Evolutionary conservation across 352 stramenopile species (phyloP), one percentile per base, ranked within the genome.

Genomic region (Phytophthora nicotianae): DNA sequence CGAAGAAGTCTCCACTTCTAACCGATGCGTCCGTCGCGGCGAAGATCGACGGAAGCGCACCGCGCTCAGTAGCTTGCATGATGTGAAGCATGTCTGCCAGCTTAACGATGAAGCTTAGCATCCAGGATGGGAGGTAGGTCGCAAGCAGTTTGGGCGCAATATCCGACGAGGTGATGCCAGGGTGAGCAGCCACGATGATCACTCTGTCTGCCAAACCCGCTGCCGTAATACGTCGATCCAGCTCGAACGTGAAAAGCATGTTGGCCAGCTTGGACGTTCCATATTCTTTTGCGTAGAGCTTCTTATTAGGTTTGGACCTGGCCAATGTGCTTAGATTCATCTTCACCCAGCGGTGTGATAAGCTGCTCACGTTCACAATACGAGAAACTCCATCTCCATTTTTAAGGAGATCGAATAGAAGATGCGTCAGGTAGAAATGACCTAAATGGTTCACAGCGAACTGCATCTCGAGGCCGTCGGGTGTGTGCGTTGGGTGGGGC

Each of bases 361-460:
- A 17, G 37, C 74, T 83, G 53, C 53, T 81, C 2, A 81, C 60
- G 14, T 64, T 72, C 32, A 81, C 70, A n/a, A 79, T 47, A 5
- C 70, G 66, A 16, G 74, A 70, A 5, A 53, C 50, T 33, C 53
- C 27, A 4, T 69, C 38, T 8, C 46, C 60, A 8, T 23, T 37
- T 55, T 69, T 71, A 11, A 90, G 75, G 52, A 72, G 41, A n/a
- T 81, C 63, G 42, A 88, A 84, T 26, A 88, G 68, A 29, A 87
- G 45, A 9, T 70, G 19, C 1, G 81, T 83, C 40, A 90, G 50
- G 41, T 79, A 77, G 37, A 89, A 90, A 41, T 88, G 81, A 8
- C 78, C 81, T 7, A 90, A 47, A 29, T 88, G 70, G 57, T 90
- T 90, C 26, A 86, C 69, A 1, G 67, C 76, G 41, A 90, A 90